A percentile compares a stretch with the other conserved stretches of the same genome.
phyloP scores from a whole-genome alignment of 225 moss, liverwort and hornwort species.

The Lunularia cruciata region DNA sequence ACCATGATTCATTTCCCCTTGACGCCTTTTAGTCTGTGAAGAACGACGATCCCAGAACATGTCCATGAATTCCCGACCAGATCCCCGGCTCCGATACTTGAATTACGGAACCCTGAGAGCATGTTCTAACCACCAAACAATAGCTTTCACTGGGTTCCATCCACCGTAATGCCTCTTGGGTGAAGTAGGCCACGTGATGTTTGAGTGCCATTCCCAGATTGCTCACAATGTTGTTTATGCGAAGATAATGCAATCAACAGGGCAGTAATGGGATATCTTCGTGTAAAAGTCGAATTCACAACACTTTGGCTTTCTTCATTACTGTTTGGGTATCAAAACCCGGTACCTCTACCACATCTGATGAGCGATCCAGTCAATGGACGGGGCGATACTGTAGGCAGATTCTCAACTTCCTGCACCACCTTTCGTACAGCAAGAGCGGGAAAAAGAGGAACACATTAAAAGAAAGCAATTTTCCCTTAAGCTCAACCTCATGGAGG shows the following conservation, averaged over 20 bases:
- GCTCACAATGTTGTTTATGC: neutral
- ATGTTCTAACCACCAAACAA: constrained; percentile 3
- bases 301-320: neutral
- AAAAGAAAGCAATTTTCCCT: no score
- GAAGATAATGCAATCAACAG: neutral
- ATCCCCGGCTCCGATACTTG: neutral
- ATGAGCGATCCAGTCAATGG: no score
- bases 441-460: no score
- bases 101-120: neutral
- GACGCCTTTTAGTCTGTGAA: neutral
- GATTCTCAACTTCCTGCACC: no score
- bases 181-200: neutral
- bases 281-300: neutral
- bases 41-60: neutral
- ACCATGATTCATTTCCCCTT: neutral
- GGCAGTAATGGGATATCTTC: neutral
- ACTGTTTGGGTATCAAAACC: neutral
- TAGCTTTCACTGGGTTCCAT: constrained; percentile 16
- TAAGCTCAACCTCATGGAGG: no score
- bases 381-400: no score
- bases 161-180: constrained; percentile 10
- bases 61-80: neutral
- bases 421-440: no score
- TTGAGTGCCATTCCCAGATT: neutral
- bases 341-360: no score